Conservation (phyloP, 352 stramenopile species). For the Pythium dissotocum region DNA sequence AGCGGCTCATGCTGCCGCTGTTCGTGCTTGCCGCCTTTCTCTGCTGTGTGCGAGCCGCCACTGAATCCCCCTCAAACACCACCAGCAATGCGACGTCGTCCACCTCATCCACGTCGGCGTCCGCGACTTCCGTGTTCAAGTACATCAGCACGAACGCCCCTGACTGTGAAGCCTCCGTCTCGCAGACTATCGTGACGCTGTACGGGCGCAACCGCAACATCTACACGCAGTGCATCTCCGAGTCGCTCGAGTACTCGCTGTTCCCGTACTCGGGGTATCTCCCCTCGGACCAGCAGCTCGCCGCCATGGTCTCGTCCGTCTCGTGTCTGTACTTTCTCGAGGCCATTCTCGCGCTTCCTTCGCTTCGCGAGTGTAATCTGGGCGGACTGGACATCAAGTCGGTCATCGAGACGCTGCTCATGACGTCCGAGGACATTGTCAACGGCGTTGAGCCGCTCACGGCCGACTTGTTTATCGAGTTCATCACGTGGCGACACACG, state of each 20-base stretch:
- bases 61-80: neutral
- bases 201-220: slow-evolving; percentile 50
- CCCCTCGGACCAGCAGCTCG: slow-evolving; percentile 37
- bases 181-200: slow-evolving; percentile 40
- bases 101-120: too few species aligned
- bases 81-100: neutral
- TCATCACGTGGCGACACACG: slow-evolving; percentile 57
- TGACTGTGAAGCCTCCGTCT: slow-evolving; percentile 17
- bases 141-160: slow-evolving; percentile 23
- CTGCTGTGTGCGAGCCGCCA: neutral
- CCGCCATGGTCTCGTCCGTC: slow-evolving; percentile 43
- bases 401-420: slow-evolving; percentile 62
- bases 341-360: slow-evolving; percentile 35
- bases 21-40: neutral
- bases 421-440: slow-evolving; percentile 51
- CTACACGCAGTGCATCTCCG: slow-evolving; percentile 47
- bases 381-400: slow-evolving; percentile 52
- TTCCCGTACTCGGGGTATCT: slow-evolving; percentile 60
- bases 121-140: neutral
- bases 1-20: neutral
- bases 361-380: slow-evolving; percentile 53
- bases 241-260: slow-evolving; percentile 50
- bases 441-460: slow-evolving; percentile 33
- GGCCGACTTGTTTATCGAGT: slow-evolving; percentile 39
- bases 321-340: slow-evolving; percentile 56